phyloP scores from a whole-genome alignment of 2,329 filamentous ascomycete genomes.

The Bipolaris gigantea region DNA sequence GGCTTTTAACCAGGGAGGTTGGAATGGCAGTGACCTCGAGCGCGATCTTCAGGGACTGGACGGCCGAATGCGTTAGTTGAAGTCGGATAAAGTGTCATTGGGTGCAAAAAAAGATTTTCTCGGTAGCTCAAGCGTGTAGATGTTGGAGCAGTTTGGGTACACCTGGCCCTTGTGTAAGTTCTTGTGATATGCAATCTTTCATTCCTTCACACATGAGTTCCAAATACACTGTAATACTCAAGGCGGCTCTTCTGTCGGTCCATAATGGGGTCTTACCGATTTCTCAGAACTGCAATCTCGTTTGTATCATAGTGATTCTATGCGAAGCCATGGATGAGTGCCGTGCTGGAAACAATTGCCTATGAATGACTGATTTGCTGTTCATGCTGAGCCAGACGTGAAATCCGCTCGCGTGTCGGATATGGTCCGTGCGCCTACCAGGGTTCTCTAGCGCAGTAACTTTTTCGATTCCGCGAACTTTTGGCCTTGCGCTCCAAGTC shows the following conservation, averaged over 20 bases:
- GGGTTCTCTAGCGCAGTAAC: slow-evolving; percentile 13
- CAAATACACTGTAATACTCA: neutral
- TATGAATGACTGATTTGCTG: neutral
- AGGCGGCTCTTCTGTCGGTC: neutral
- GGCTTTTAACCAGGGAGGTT: slow-evolving; percentile 45
- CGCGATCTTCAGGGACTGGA: slow-evolving; percentile 54
- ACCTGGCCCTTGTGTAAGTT: slow-evolving; percentile 6
- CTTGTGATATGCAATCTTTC: slow-evolving; percentile 1
- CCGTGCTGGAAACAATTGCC: neutral
- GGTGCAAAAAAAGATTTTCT: slow-evolving; percentile 13
- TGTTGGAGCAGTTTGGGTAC: slow-evolving; percentile 3
- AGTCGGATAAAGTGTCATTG: slow-evolving; percentile 4
- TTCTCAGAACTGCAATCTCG: neutral
- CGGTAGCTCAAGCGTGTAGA: slow-evolving; percentile 7
- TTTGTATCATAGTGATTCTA: neutral
- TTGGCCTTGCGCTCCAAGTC: slow-evolving; percentile 8
- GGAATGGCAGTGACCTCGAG: slow-evolving; percentile 47
- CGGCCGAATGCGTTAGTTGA: slow-evolving; percentile 25
- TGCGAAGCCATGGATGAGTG: neutral
- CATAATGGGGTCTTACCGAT: neutral
- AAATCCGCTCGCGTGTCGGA: neutral
- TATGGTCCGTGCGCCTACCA: slow-evolving; percentile 2
- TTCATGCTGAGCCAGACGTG: neutral
- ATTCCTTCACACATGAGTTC: neutral
- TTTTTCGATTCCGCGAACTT: slow-evolving; percentile 10